Evolutionary conservation across 2,329 filamentous ascomycete species (phyloP), one percentile per base, ranked within the genome.

Genomic region (Verticillium tricorpus): DNA sequence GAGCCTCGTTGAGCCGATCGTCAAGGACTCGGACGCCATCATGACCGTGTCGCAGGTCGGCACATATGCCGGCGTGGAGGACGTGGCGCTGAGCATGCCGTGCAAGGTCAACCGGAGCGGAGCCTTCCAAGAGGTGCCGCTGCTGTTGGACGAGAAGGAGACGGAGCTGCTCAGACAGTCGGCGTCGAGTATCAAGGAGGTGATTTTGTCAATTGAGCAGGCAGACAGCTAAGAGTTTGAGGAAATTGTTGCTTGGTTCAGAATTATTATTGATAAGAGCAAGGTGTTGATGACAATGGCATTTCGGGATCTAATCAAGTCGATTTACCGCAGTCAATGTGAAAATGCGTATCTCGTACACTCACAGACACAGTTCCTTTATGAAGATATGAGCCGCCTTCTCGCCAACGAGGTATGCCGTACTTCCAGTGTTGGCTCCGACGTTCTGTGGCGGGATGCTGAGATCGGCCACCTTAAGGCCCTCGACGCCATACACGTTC

Each of bases 391-490:
- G 69, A 0, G 74, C 73, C 2, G 72, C 74, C 67, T 72, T 75
- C 64, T 83, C 80, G 1, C 79, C 79, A 59, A 83, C 69, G 6
- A 75, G 66, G 40, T 82, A 67, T 0, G 80, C 80, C 1, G 75
- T 79, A 34, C 76, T 78, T 54, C 73, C 73, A 0, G 79, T 80
- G 61, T 83, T 82, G 1, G 74, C 76, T 11, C 67, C 76, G 2
- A 82, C 75, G 50, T 80, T 80, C 17, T 66, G 57, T 1, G 75
- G 74, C 28, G 67, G 64, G 19, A 77, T 68, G 57, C 74, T 74
- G 57, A 78, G 50, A 64, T 78, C 73, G 22, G 68, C 70, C 35
- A 77, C 61, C 69, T 77, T 78, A 50, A 80, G 67, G 0, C 71
- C 70, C 56, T 73, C 58, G 1, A 76, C 71, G 0, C 78, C 78